A percentile compares a stretch with the other conserved stretches of the same genome.
phyloP scores from a whole-genome alignment of 2,329 filamentous ascomycete species.

The Diaporthe longicolla region DNA sequence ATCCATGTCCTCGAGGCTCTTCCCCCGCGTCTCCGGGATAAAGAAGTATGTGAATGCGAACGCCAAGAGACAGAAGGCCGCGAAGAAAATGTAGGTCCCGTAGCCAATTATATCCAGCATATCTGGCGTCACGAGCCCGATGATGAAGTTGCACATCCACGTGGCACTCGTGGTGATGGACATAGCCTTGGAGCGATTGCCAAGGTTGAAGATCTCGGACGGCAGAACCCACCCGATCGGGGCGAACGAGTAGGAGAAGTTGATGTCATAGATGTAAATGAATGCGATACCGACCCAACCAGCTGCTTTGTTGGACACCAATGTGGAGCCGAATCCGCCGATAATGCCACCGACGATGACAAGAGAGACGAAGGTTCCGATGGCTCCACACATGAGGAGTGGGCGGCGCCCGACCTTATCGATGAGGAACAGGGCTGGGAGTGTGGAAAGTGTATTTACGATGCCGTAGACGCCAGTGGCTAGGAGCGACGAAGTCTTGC shows the following conservation, averaged over 20 bases:
- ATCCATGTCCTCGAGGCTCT: slow-evolving; percentile 66
- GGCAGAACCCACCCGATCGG: slow-evolving; percentile 68
- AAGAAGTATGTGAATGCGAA: slow-evolving; percentile 63
- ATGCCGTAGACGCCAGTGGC: slow-evolving; percentile 59
- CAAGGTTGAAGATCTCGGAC: slow-evolving; percentile 69
- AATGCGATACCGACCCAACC: slow-evolving; percentile 73
- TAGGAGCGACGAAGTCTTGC: slow-evolving; percentile 50
- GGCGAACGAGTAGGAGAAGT: slow-evolving; percentile 54
- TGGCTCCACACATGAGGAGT: slow-evolving; percentile 68
- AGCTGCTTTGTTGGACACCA: slow-evolving; percentile 58
- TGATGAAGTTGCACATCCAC: slow-evolving; percentile 71
- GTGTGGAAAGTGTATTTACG: slow-evolving; percentile 69
- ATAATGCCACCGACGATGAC: slow-evolving; percentile 69
- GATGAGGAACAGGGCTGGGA: slow-evolving; percentile 68
- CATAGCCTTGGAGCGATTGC: slow-evolving; percentile 69
- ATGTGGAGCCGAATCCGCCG: slow-evolving; percentile 59
- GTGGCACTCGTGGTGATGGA: slow-evolving; percentile 68
- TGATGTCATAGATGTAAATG: slow-evolving; percentile 67
- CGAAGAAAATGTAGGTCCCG: slow-evolving; percentile 68
- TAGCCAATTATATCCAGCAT: slow-evolving; percentile 63
- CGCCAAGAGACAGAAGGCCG: slow-evolving; percentile 63
- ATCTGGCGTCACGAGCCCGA: slow-evolving; percentile 69
- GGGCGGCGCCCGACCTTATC: slow-evolving; percentile 70
- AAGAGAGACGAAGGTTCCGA: slow-evolving; percentile 65
- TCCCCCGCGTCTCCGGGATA: slow-evolving; percentile 66